Base-by-base conservation (phyloP, 352 stramenopile species). In the Aphanomyces astaci region DNA sequence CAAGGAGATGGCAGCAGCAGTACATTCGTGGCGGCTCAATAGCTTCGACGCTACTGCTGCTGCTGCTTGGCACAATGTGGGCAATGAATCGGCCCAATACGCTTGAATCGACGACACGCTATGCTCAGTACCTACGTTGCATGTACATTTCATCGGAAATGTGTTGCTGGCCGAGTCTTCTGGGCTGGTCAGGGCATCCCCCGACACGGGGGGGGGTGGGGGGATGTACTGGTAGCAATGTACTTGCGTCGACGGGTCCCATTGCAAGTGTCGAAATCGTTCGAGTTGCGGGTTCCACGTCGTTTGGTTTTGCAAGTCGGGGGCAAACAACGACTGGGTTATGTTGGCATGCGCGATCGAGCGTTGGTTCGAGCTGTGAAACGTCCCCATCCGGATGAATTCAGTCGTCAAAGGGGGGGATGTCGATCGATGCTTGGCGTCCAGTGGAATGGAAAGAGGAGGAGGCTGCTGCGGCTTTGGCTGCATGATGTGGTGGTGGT, bases 381-480 rank as follows among this genome's bases (percentile, higher is more conserved):
- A 53, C 13, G 45, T 53, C 13, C 45, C 45, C 22, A 25, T 25
- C 4, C 45, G 45, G 13, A 53, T 7, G 45, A 53, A n/a, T 25
- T 27, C 45, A 17, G 9, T 25, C 13, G 19, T 43, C 7, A 15
- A 43, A 7, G 36, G 36, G 36, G 7, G 36, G 7, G 36, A 15
- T 43, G 36, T 7, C 15, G 36, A 15, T 43, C 7, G 36, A 43
- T 15, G 36, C 36, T 15, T n/a, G n/a, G n/a, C n/a, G n/a, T n/a
- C n/a, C n/a, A n/a, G n/a, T n/a, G n/a, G n/a, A n/a, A n/a, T n/a
- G n/a, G n/a, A n/a, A n/a, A n/a, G n/a, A n/a, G n/a, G n/a, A n/a
- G n/a, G n/a, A n/a, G 43, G n/a, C 43, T 51, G 17, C n/a, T 51
- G 54, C 31, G 54, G 33, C 36, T 24, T 63, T 63, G 54, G 54